Base-by-base conservation (phyloP, 768 basidiomycete species). In the Fistulinella prunicolor region DNA sequence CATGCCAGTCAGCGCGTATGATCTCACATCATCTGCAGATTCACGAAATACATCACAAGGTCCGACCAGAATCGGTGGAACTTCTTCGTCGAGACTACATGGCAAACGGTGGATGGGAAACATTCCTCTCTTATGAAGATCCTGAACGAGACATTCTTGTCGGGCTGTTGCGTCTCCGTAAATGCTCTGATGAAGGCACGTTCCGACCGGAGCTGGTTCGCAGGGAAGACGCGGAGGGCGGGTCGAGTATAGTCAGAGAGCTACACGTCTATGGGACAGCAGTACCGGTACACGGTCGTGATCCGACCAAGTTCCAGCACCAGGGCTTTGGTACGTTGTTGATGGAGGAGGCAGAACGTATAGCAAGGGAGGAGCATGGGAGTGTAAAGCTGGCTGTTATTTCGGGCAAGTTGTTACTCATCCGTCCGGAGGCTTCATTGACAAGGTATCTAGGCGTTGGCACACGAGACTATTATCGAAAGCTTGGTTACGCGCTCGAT, bases 91-190 rank as follows among this genome's bases (percentile, higher is more conserved):
- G 96, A 34, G 96, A 99, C 65, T 99, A 99, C 67, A 74, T 88
- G 3, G 96, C 96, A 24, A 99, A 98, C 62, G 95, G 94, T 6
- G 94, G 96, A 38, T 99, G 96, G 96, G 96, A 99, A 72, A 98
- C 96, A 2, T 99, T 99, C 80, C 72, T 99, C 6, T 95, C 94
- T 23, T 99, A 98, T 64, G 96, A 99, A 71, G 96, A 99, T 66
- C 95, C 96, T 6, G 93, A 94, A 68, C 83, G 82, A 45, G 96
- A 99, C 61, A 98, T 99, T 66, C 82, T 99, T 38, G 83, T 99
- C 51, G 96, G 96, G 19, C 71, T 99, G 23, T 76, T 99, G 32
- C 82, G 96, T 26, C 72, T 99, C 59, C 77, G 96, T 42, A 97
- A 94, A 65, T 97, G 96, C 63, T 95, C 93, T 1, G 91, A 94